Evolutionary conservation across 148 eudicot genomes (phyloP).

Genomic region (Fagopyrum esculentum): DNA sequence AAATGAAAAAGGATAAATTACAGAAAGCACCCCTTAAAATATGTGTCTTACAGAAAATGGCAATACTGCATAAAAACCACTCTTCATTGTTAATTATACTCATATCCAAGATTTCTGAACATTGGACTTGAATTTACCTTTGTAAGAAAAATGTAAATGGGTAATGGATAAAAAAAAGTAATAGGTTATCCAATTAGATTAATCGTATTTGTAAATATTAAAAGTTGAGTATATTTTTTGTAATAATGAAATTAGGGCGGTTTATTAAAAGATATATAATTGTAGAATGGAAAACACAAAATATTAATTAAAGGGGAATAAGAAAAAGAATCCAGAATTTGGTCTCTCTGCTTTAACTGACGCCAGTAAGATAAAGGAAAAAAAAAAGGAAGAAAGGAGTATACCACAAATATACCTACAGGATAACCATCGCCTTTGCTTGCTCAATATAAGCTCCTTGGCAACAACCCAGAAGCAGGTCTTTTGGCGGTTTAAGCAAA

Average conservation of each 20-base stretch:
- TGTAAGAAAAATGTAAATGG: too few species aligned
- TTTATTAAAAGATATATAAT: background rate
- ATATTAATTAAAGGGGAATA: background rate
- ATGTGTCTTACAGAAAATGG: background rate
- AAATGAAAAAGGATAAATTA: background rate
- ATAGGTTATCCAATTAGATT: too few species aligned
- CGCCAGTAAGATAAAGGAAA: slow-evolving; percentile 52
- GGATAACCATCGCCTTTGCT: slow-evolving; percentile 8
- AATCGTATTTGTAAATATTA: too few species aligned
- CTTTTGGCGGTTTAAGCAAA: background rate
- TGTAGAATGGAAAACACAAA: slow-evolving; percentile 16
- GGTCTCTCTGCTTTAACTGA: slow-evolving; percentile 50
- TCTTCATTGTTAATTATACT: background rate
- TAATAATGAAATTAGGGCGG: background rate
- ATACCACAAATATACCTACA: slow-evolving; percentile 11
- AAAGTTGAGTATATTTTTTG: too few species aligned
- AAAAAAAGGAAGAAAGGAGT: slow-evolving; percentile 4
- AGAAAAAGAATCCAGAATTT: slow-evolving; percentile 34
- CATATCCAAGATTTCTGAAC: too few species aligned
- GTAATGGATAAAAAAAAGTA: too few species aligned
- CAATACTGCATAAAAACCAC: too few species aligned
- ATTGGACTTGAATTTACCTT: too few species aligned
- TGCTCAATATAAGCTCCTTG: background rate
- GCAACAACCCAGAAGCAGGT: background rate
- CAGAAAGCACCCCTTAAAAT: background rate